Percentiles rank a stretch among this genome's conserved stretches.
phyloP scores from a whole-genome alignment of 805 yeast species.

The Zygosaccharomyces kombuchaensis region DNA sequence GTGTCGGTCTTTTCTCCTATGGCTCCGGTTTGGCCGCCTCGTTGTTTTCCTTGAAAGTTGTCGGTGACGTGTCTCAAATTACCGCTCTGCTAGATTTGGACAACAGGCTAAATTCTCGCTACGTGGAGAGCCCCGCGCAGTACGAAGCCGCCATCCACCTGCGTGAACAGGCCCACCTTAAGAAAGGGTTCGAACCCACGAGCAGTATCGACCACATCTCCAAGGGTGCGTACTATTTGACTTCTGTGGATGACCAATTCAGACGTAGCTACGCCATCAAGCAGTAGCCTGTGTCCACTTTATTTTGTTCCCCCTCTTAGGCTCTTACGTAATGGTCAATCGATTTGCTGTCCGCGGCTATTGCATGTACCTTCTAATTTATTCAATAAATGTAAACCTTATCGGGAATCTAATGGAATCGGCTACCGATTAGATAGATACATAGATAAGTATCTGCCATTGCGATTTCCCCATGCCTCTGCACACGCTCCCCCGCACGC shows the following conservation, averaged over 20 bases:
- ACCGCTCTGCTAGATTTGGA: conserved; percentile 62
- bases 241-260: conserved; percentile 78
- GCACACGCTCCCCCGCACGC: too few relatives aligned
- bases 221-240: conserved; percentile 78
- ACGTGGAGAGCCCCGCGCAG: conserved; percentile 63
- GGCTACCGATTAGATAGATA: too few relatives aligned
- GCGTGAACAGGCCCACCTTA: conserved; percentile 86
- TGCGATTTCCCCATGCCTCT: too few relatives aligned
- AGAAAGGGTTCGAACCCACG: conserved; percentile 71
- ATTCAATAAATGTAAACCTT: too few relatives aligned
- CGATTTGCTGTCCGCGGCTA: neutral
- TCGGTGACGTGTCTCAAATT: conserved; percentile 73
- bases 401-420: too few relatives aligned
- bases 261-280: conserved; percentile 77
- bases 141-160: conserved; percentile 76
- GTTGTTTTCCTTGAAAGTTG: conserved; percentile 71
- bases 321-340: neutral
- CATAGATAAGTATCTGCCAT: too few relatives aligned
- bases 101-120: conserved; percentile 62
- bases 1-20: conserved; percentile 90
- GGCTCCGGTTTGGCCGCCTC: conserved; percentile 98
- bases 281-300: conserved; percentile 38
- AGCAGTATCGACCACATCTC: conserved; percentile 72
- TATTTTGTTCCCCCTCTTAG: neutral
- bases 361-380: too few relatives aligned